These are phyloP conservation scores for Plasmodium adleri DNA, from an alignment of 169 alveolate genomes.

Conservation along the genomic window DNA sequence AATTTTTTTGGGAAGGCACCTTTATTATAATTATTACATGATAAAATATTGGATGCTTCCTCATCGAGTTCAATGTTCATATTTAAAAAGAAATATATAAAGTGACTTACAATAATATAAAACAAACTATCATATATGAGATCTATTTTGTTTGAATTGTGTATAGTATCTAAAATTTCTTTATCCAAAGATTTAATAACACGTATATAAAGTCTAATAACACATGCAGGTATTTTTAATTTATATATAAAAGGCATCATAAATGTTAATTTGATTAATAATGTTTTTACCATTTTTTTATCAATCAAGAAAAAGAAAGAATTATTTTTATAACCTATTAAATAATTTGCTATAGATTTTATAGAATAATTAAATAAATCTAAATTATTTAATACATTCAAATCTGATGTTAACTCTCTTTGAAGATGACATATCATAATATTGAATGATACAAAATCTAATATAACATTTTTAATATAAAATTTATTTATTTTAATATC, in stretches of 20 bases:
- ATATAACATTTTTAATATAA: conserved; percentile 56
- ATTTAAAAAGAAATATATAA: conserved; percentile 65
- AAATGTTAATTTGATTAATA: conserved; percentile 58
- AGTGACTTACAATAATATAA: conserved; percentile 51
- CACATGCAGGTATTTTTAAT: conserved; percentile 72
- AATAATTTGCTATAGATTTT: conserved; percentile 69
- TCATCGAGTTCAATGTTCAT: conserved; percentile 67
- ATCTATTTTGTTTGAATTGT: conserved; percentile 34
- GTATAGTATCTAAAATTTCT: conserved; percentile 54
- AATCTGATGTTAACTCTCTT: conserved; percentile 57
- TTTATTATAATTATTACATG: conserved; percentile 25
- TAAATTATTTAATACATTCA: conserved; percentile 34
- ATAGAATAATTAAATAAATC: conserved; percentile 65
- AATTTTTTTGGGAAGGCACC: conserved; percentile 22
- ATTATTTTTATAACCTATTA: conserved; percentile 48
- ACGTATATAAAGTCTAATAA: conserved; percentile 51
- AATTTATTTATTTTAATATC: conserved; percentile 49
- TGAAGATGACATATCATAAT: conserved; percentile 68
- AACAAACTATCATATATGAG: conserved; percentile 65
- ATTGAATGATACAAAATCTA: conserved; percentile 72
- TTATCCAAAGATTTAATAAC: conserved; percentile 67
- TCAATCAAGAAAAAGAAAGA: conserved; percentile 56
- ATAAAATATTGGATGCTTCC: conserved; percentile 51
- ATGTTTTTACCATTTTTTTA: conserved; percentile 48
- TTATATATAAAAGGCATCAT: conserved; percentile 72